Conservation (phyloP, 1,139 yeast genomes). For the Spathaspora sp. region DNA sequence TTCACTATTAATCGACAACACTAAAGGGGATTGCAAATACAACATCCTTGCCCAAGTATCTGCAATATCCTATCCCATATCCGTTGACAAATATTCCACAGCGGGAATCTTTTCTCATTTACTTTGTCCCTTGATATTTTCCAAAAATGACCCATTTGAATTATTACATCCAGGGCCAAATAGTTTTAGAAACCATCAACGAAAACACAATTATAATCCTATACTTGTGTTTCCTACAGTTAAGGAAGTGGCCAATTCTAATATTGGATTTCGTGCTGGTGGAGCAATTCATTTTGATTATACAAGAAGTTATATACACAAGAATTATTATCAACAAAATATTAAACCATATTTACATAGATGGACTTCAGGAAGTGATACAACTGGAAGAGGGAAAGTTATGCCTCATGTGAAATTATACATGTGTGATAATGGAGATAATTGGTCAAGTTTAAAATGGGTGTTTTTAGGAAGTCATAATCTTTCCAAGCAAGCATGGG, state of each 20-base stretch:
- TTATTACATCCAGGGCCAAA: slow-evolving; percentile 31
- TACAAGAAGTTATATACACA: slow-evolving; percentile 20
- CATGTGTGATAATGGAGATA: slow-evolving; percentile 46
- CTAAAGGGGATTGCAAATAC: slow-evolving; percentile 15
- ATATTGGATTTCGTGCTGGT: slow-evolving; percentile 50
- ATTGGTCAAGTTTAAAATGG: slow-evolving; percentile 57
- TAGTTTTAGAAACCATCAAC: slow-evolving; percentile 26
- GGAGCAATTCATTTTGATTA: slow-evolving; percentile 56
- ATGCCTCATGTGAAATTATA: slow-evolving; percentile 44
- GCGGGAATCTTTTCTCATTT: slow-evolving; percentile 57
- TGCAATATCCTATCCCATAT: slow-evolving; percentile 57
- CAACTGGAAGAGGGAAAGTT: slow-evolving; percentile 33
- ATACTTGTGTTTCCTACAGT: slow-evolving; percentile 56
- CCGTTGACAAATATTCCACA: slow-evolving; percentile 27
- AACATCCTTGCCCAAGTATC: slow-evolving; percentile 57
- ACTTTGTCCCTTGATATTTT: slow-evolving; percentile 45
- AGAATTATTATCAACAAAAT: slow-evolving; percentile 31
- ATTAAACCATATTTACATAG: slow-evolving; percentile 33
- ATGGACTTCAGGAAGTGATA: slow-evolving; percentile 24
- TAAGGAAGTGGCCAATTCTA: slow-evolving; percentile 44
- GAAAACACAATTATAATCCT: slow-evolving; percentile 36
- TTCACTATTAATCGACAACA: slow-evolving; percentile 25
- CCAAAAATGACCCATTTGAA: slow-evolving; percentile 14
- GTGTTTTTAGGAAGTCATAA: slow-evolving; percentile 67
- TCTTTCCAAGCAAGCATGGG: slow-evolving; percentile 72